Percentiles rank a stretch among this genome's conserved stretches.
phyloP scores from a whole-genome alignment of 1,139 yeast genomes.

The Yamadazyma membranifaciens region DNA sequence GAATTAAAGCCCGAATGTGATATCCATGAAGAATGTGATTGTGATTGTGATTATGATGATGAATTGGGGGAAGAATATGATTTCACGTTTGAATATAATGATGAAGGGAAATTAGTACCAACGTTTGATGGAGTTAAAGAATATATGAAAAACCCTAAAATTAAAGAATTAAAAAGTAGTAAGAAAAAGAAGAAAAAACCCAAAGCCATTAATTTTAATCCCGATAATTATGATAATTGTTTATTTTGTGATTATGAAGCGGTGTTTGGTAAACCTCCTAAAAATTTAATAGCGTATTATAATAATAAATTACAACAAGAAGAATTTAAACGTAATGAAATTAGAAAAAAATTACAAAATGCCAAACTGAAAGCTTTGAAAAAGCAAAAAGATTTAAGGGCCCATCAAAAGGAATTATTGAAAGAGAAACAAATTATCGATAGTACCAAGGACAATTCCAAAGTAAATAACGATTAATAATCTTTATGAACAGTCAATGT shows the following conservation, averaged over 20 bases:
- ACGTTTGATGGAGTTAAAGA: slow-evolving; percentile 42
- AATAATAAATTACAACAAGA: slow-evolving; percentile 31
- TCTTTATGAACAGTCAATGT: too few relatives aligned
- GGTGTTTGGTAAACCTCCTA: slow-evolving; percentile 18
- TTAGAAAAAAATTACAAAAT: slow-evolving; percentile 34
- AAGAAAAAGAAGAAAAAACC: slow-evolving; percentile 9
- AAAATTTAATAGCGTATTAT: slow-evolving; percentile 27
- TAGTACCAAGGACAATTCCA: background rate
- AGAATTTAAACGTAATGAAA: slow-evolving; percentile 32
- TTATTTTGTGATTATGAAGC: slow-evolving; percentile 18
- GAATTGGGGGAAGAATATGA: slow-evolving; percentile 40
- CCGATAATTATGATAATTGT: slow-evolving; percentile 15
- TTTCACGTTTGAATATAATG: slow-evolving; percentile 45
- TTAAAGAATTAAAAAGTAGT: slow-evolving; percentile 11
- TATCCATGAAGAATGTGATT: slow-evolving; percentile 29
- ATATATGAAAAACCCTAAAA: slow-evolving; percentile 21
- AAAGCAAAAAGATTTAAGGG: slow-evolving; percentile 15
- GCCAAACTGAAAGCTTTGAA: slow-evolving; percentile 37
- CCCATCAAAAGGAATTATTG: slow-evolving; percentile 3
- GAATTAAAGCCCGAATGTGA: slow-evolving; percentile 37
- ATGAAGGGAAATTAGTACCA: slow-evolving; percentile 43
- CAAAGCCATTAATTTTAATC: slow-evolving; percentile 10
- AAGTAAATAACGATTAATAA: too few relatives aligned
- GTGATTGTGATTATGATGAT: slow-evolving; percentile 31
- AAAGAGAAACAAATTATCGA: background rate